These are phyloP conservation scores for Trichosporon sp. DNA, from an alignment of 1,284 basidiomycete genomes.

Conservation along the genomic window DNA sequence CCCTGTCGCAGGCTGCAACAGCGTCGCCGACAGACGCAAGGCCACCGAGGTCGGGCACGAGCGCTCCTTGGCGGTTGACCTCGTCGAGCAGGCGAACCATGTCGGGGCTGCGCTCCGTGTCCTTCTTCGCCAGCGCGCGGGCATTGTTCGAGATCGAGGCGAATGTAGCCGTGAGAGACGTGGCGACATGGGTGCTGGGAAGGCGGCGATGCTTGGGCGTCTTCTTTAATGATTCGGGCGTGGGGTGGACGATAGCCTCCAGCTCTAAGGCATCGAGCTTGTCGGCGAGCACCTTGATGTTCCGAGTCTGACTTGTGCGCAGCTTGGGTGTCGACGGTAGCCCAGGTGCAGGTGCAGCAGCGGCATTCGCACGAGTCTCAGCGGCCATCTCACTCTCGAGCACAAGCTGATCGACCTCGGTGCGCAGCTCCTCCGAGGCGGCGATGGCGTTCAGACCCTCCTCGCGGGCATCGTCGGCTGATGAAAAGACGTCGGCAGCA, in stretches of 20 bases:
- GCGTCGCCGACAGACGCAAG: slow-evolving; percentile 19
- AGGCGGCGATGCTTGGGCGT: slow-evolving; percentile 19
- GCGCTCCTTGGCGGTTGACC: slow-evolving; percentile 6
- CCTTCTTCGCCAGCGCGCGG: slow-evolving; percentile 3
- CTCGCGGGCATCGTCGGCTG: slow-evolving; percentile 13
- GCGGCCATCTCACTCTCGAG: slow-evolving; percentile 4
- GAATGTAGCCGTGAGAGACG: slow-evolving; percentile 11
- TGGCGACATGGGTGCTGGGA: slow-evolving; percentile 12
- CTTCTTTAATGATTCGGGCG: slow-evolving; percentile 5
- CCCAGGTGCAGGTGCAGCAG: not conserved
- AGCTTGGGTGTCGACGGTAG: not conserved
- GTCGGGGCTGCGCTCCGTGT: not conserved
- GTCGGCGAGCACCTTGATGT: slow-evolving; percentile 16
- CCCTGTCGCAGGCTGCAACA: slow-evolving; percentile 20
- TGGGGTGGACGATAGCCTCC: slow-evolving; percentile 13
- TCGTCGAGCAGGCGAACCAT: slow-evolving; percentile 10
- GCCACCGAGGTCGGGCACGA: slow-evolving; percentile 12
- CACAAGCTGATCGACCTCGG: slow-evolving; percentile 4
- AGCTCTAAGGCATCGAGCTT: slow-evolving; percentile 26
- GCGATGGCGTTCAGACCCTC: slow-evolving; percentile 4
- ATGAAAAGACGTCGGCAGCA: slow-evolving; percentile 13
- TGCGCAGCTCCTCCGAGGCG: slow-evolving; percentile 11
- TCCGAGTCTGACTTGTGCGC: not conserved
- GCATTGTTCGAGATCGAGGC: slow-evolving; percentile 21
- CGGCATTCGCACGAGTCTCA: not conserved